These are phyloP conservation scores for Luffa aegyptiaca DNA, from an alignment of 306 rosid genomes.

Conservation along the genomic window DNA sequence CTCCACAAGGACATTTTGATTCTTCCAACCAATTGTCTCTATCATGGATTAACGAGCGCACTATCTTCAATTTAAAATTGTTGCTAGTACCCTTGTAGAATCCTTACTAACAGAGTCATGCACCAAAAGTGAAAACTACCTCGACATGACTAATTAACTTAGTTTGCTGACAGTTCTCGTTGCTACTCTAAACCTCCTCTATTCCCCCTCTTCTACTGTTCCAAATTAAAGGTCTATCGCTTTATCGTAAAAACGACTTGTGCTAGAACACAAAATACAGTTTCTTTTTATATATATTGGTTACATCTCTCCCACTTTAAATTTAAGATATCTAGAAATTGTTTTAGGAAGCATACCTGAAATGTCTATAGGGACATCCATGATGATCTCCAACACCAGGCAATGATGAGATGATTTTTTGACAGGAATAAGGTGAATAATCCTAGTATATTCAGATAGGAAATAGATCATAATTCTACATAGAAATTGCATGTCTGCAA, in stretches of 20 bases:
- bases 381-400: constrained; percentile 96
- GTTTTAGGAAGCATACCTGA: constrained; percentile 41
- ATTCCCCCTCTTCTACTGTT: not conserved
- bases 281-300: not conserved
- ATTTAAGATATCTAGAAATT: not conserved
- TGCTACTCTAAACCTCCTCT: not conserved
- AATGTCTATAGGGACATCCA: constrained; percentile 98
- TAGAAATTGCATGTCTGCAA: not conserved
- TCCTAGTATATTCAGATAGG: constrained; percentile 44
- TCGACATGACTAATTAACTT: not conserved
- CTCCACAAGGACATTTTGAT: too few species aligned
- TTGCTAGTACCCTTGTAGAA: not conserved
- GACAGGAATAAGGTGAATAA: constrained; percentile 85
- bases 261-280: not conserved
- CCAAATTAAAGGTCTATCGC: not conserved
- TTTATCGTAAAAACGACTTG: not conserved
- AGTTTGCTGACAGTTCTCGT: not conserved
- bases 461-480: not conserved
- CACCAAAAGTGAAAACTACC: not conserved
- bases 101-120: not conserved
- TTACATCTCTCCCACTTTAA: not conserved
- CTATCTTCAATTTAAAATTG: too few species aligned
- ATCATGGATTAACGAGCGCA: too few species aligned
- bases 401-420: constrained; percentile 62
- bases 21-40: too few species aligned